Conservation (phyloP, 148 eudicot species). For the Limonium bicolor region DNA sequence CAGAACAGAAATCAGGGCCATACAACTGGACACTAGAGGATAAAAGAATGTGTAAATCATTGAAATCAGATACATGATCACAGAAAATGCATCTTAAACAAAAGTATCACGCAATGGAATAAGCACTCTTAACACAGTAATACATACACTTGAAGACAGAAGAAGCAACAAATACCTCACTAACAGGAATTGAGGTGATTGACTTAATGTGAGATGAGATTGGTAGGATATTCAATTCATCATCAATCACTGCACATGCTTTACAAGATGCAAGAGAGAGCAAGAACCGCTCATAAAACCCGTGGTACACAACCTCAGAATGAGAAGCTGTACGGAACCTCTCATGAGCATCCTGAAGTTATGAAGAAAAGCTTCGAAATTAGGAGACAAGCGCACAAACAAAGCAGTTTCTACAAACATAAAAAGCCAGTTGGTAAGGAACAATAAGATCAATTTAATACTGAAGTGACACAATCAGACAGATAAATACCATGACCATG, state of each 20-base stretch:
- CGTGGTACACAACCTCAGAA: slow-evolving; percentile 57
- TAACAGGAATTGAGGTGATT: slow-evolving; percentile 44
- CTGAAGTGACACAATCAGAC: not conserved
- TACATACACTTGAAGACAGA: no score
- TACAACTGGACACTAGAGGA: not conserved
- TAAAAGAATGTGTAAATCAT: not conserved
- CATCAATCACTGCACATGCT: slow-evolving; percentile 88
- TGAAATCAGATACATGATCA: not conserved
- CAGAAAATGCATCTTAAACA: no score
- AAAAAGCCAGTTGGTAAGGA: no score
- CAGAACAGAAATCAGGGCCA: not conserved
- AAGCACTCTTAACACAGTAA: no score
- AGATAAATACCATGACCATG: slow-evolving; percentile 77
- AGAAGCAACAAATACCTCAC: slow-evolving; percentile 40
- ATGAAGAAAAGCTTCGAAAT: no score
- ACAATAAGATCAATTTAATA: no score
- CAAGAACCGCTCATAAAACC: slow-evolving; percentile 91
- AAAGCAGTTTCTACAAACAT: no score
- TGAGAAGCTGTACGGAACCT: slow-evolving; percentile 93
- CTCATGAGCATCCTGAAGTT: slow-evolving; percentile 83
- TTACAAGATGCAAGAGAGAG: slow-evolving; percentile 80
- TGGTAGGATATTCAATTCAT: slow-evolving; percentile 82
- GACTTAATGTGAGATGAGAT: slow-evolving; percentile 88
- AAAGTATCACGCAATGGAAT: no score
- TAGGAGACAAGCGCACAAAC: no score